Conservation (phyloP, 2,329 filamentous ascomycete species). For the Leptographium lundbergii region DNA sequence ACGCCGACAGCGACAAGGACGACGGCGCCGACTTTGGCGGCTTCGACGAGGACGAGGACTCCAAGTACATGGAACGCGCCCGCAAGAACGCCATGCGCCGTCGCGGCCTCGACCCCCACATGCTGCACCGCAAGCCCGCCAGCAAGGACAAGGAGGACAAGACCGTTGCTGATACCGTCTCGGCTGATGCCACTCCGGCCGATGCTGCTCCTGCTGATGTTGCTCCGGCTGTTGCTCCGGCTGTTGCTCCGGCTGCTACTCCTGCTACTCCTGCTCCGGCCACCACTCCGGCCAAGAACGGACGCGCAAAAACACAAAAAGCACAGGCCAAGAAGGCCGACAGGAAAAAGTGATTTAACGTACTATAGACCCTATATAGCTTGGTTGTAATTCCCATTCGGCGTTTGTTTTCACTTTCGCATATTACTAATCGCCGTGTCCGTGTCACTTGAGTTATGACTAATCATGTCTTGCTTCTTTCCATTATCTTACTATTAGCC, state of each 20-base stretch:
- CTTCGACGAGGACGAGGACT: slow-evolving; percentile 63
- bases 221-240: neutral
- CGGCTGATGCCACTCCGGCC: neutral
- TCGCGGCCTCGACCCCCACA: slow-evolving; percentile 61
- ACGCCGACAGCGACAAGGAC: slow-evolving; percentile 20
- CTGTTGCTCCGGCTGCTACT: neutral
- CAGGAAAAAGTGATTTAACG: neutral
- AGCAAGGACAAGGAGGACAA: slow-evolving; percentile 5
- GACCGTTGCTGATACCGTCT: neutral
- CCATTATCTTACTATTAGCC: too few species aligned
- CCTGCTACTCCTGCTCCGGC: too few species aligned
- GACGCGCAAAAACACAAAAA: slow-evolving; percentile 10
- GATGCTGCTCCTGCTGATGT: neutral
- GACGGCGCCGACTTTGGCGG: slow-evolving; percentile 44
- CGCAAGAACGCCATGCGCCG: slow-evolving; percentile 61
- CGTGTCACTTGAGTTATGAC: too few species aligned
- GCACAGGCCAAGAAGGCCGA: neutral
- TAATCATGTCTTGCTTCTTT: neutral
- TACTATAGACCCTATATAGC: too few species aligned
- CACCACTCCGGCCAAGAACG: slow-evolving; percentile 7
- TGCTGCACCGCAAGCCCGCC: slow-evolving; percentile 26
- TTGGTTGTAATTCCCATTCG: neutral
- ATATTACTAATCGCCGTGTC: neutral
- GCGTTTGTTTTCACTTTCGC: too few species aligned
- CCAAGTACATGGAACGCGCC: slow-evolving; percentile 58